phyloP scores from a whole-genome alignment of 352 stramenopile species.

The Hyaloperonospora arabidopsidis region DNA sequence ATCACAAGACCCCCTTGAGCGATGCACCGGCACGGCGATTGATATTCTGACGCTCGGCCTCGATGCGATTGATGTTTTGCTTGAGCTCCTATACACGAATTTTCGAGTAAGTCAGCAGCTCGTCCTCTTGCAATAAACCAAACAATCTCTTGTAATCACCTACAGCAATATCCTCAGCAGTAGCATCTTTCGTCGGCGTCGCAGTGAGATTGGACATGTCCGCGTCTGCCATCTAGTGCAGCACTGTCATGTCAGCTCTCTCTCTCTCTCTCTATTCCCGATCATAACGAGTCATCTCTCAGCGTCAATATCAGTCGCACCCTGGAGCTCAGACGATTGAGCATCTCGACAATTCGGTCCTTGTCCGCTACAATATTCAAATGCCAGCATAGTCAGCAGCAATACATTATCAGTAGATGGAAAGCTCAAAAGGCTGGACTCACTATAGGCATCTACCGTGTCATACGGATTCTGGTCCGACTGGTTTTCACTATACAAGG shows the following conservation, averaged over 20 bases:
- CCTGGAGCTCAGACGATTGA: slow-evolving; percentile 78
- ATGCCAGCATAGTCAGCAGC: background rate
- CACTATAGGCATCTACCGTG: slow-evolving; percentile 70
- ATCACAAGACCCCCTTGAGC: slow-evolving; percentile 71
- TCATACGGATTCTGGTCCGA: slow-evolving; percentile 53
- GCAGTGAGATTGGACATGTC: slow-evolving; percentile 85
- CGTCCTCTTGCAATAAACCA: background rate
- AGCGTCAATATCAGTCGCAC: slow-evolving; percentile 22
- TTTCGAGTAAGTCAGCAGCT: background rate
- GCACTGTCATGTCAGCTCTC: background rate
- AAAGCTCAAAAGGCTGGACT: background rate
- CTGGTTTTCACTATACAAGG: slow-evolving; percentile 43
- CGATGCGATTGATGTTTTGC: slow-evolving; percentile 61
- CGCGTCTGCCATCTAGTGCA: slow-evolving; percentile 65
- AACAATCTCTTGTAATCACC: background rate
- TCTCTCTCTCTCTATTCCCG: background rate
- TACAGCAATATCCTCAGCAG: slow-evolving; percentile 65
- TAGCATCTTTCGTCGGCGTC: slow-evolving; percentile 66
- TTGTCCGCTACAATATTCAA: slow-evolving; percentile 52
- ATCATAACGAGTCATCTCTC: no score
- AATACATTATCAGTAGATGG: background rate
- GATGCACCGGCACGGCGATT: slow-evolving; percentile 67
- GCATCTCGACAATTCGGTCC: slow-evolving; percentile 81
- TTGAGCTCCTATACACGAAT: slow-evolving; percentile 50
- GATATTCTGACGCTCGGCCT: slow-evolving; percentile 74